Evolutionary conservation across 768 basidiomycete genomes (phyloP).

Genomic region (Amanita rubescens): DNA sequence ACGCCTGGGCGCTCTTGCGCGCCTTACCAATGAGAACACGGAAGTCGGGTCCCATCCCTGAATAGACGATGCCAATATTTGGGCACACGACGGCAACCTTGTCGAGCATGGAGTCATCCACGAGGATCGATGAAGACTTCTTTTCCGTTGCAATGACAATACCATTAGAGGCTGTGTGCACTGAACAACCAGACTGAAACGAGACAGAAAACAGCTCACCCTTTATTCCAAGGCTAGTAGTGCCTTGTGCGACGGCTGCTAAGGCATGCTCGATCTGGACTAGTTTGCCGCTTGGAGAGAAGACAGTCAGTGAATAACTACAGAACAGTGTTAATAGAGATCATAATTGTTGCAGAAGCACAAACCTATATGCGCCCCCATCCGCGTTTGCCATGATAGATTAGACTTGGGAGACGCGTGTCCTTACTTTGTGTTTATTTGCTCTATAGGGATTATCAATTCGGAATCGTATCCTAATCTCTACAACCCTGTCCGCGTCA

Average conservation of each 20-base stretch:
- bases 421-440: constrained; percentile 9
- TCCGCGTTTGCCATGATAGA: constrained; percentile 70
- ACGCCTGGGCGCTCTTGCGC: constrained; percentile 95
- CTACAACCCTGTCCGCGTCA: too few species aligned
- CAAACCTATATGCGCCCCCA: constrained; percentile 72
- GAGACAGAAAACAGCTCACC: constrained; percentile 42
- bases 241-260: constrained; percentile 91
- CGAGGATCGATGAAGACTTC: constrained; percentile 95
- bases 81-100: constrained; percentile 97
- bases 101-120: constrained; percentile 97
- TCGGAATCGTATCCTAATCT: too few species aligned
- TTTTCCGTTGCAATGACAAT: constrained; percentile 99
- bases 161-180: constrained; percentile 81
- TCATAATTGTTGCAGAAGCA: constrained; percentile 10
- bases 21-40: constrained; percentile 90
- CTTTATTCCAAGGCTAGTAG: constrained; percentile 97
- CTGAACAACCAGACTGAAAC: background rate
- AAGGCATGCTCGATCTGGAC: constrained; percentile 99
- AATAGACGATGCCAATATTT: constrained; percentile 99
- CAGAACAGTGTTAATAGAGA: constrained; percentile 7
- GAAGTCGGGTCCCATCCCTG: constrained; percentile 99
- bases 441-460: background rate
- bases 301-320: constrained; percentile 98
- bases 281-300: constrained; percentile 97
- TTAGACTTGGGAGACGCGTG: constrained; percentile 5